phyloP scores from a whole-genome alignment of 1,284 basidiomycete genomes.

The Naganishia liquefaciens region DNA sequence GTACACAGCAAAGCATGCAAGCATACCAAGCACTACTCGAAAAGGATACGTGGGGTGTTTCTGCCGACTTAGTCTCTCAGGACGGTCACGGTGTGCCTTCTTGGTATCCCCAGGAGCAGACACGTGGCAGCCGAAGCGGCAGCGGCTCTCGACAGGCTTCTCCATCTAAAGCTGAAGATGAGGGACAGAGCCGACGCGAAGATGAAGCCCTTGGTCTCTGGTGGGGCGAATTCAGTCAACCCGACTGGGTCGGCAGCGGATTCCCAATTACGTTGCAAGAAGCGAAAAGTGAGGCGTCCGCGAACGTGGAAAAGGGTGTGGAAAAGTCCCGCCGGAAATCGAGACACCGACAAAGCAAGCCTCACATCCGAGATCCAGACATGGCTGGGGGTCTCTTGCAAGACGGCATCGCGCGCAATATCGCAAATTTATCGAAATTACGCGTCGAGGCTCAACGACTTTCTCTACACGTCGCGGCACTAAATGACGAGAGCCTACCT shows the following conservation, averaged over 20 bases:
- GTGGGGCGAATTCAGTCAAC: slow-evolving; percentile 24
- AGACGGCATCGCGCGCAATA: slow-evolving; percentile 20
- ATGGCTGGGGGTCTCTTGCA: slow-evolving; percentile 18
- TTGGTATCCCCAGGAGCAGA: slow-evolving; percentile 24
- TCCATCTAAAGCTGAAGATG: not conserved
- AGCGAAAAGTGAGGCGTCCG: not conserved
- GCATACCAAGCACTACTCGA: slow-evolving; percentile 20
- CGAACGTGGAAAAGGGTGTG: not conserved
- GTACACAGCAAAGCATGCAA: slow-evolving; percentile 11
- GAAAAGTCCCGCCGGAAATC: not conserved
- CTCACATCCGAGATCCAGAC: slow-evolving; percentile 5
- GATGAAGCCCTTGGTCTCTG: slow-evolving; percentile 11
- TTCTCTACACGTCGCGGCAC: slow-evolving; percentile 13
- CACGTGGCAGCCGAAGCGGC: slow-evolving; percentile 15
- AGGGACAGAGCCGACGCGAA: not conserved
- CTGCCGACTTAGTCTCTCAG: not conserved
- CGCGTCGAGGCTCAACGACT: slow-evolving; percentile 23
- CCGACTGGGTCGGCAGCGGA: slow-evolving; percentile 22
- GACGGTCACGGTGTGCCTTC: not conserved
- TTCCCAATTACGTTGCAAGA: slow-evolving; percentile 12
- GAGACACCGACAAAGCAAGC: not conserved
- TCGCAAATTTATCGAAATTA: slow-evolving; percentile 19
- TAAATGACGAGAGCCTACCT: slow-evolving; percentile 4
- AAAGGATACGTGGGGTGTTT: not conserved
- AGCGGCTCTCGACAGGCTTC: slow-evolving; percentile 16